Conservation (phyloP, 2,329 filamentous ascomycete species). For the Chaetomium sp. region DNA sequence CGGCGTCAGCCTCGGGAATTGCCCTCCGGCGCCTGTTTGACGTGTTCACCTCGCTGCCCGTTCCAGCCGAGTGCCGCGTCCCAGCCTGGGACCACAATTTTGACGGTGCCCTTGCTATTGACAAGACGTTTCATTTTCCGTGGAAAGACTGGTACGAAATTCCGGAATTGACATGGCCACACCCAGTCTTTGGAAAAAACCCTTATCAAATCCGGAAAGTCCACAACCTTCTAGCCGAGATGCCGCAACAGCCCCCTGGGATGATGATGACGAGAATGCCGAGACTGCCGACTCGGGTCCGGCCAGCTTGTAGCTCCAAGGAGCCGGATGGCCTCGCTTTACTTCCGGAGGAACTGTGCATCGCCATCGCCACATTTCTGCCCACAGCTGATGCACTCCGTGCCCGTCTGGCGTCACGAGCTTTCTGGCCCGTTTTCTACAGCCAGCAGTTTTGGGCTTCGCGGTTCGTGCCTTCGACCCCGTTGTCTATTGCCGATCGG, state of each 20-base stretch:
- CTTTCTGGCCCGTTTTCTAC: neutral
- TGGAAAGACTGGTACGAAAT: neutral
- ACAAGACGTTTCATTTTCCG: neutral
- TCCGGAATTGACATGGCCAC: neutral
- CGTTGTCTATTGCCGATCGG: neutral
- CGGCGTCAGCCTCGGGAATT: neutral
- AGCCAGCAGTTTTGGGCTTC: slow-evolving; percentile 6
- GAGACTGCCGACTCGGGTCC: neutral
- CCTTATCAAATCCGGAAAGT: neutral
- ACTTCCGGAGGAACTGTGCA: neutral
- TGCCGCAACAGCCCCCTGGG: neutral
- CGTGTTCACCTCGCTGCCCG: slow-evolving; percentile 1
- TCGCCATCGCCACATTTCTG: neutral
- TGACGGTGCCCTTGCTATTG: neutral
- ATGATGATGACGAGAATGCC: neutral
- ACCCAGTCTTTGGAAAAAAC: neutral
- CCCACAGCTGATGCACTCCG: slow-evolving; percentile 1
- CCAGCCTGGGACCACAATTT: neutral
- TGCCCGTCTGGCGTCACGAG: neutral
- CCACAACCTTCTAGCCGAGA: neutral
- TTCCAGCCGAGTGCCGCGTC: neutral
- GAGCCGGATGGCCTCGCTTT: neutral
- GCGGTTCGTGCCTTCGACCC: neutral
- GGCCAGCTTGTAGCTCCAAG: too few relatives aligned
- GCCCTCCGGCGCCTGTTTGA: neutral